Base-by-base conservation (phyloP, 2,329 filamentous ascomycete species). In the Aureobasidium namibiae region DNA sequence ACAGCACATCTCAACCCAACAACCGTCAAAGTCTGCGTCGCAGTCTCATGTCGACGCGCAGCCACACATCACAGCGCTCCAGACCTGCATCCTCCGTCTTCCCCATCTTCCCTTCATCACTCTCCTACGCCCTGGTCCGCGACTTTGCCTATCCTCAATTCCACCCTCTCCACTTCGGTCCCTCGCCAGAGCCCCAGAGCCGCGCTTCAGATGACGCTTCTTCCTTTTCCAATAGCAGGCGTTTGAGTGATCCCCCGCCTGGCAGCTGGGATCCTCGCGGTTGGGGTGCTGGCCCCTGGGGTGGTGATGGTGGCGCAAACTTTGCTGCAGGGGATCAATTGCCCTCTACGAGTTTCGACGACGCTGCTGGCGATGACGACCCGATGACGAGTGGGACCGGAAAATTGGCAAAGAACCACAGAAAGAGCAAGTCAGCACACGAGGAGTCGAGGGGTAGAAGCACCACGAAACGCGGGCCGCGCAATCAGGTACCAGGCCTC, bases 101-200 rank as follows among this genome's bases (percentile, higher is more conserved):
- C 69, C 88, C 90, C 16, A 78, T 88, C 67, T 94, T 90, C 73
- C 87, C 90, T 67, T 94, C 91, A 61, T 95, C 86, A 70, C 82
- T 96, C 18, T 75, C 89, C 7, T 96, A 96, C 72, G 86, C 91
- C n/a, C 80, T 90, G 45, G 92, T 99, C 64, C 88, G 94, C 68
- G 94, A 99, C 78, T 99, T 97, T 75, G 94, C 94, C 65, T 99
- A 97, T 71, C 85, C 90, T 33, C 71, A 82, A 26, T 80, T 82
- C 59, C 89, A 97, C 72, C 91, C 90, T 44, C 80, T 96, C 73
- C 94, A 97, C 77, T 96, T 96, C 78, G 94, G 94, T 1, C 89
- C 92, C n/a, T 86, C 90, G 16, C 87, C 87, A 38, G 87, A 91
- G 66, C 36, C 50, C 34, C 26, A 48, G 23, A 45, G 48, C 38